Base-by-base conservation (phyloP, 352 stramenopile genomes). In the Phytopythium helicoides region DNA sequence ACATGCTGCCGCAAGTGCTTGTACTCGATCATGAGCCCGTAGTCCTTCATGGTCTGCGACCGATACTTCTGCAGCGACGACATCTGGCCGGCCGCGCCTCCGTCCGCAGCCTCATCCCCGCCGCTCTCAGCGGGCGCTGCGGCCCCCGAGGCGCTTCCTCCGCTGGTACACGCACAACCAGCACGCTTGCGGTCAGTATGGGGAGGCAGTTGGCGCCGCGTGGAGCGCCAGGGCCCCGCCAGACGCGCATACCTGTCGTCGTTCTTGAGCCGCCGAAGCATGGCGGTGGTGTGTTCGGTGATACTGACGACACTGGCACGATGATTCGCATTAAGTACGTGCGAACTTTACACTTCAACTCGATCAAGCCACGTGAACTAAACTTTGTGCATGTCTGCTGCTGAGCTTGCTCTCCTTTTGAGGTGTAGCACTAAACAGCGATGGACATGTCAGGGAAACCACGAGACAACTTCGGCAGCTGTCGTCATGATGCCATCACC, bases 11-110 rank as follows among this genome's bases (percentile, higher is more conserved):
- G 93, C 31, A 99, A 60, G 55, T 98, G 94, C 61, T 98, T 98
- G 77, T 98, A 99, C 79, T 99, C 96, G 66, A 98, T 98, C 60
- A 96, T 97, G 7, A 99, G 86, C 6, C 96, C 96, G 62, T 98
- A 98, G 61, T 98, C 94, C 50, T 91, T 92, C 81, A 94, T 94
- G 9, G 84, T 94, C 60, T 94, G 81, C 31, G 81, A 89, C 11
- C 84, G 76, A 50, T 94, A 94, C 40, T 80, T 81, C 58, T 94
- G 84, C 39, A 94, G 68, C 25, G 81, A 92, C 48, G 84, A 85
- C 77, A 94, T 89, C 47, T 84, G 77, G 35, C 82, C 68, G 19
- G 64, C 66, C 10, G 59, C 42, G n/a, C 68, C 56, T 33, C 41
- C 25, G 3, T 9, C 44, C 3, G 25, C 6, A 3, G 34, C 16